A percentile compares a stretch with the other conserved stretches of the same genome.
Conservation (phyloP, 2,329 filamentous ascomycete species). For the Sarocladiaceae sp. region DNA sequence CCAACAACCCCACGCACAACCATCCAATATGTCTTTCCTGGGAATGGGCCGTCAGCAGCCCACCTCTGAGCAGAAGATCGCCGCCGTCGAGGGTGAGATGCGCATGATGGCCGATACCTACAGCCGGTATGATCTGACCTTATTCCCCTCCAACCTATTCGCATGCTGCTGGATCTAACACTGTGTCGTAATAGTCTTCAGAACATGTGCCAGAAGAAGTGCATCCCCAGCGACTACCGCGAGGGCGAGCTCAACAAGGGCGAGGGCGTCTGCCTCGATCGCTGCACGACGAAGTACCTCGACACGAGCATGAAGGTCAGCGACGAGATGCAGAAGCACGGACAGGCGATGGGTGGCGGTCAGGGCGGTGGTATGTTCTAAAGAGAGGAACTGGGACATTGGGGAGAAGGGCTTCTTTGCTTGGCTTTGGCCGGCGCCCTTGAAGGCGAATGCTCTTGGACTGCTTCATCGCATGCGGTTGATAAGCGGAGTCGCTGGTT, state of each 20-base stretch:
- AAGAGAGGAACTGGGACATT: too few species aligned
- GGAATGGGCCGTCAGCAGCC: conserved; percentile 64
- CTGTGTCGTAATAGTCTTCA: conserved; percentile 58
- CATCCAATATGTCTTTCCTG: conserved; percentile 36
- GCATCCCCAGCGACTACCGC: conserved; percentile 85
- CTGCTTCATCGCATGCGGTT: too few species aligned
- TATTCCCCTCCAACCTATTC: too few species aligned
- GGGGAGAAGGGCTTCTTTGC: neutral
- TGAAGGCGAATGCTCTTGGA: too few species aligned
- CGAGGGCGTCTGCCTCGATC: conserved; percentile 96
- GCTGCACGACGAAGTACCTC: conserved; percentile 97
- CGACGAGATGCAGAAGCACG: conserved; percentile 91
- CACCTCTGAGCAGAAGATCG: conserved; percentile 94
- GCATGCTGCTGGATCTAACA: too few species aligned
- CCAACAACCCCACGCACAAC: conserved; percentile 5
- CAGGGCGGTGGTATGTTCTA: conserved; percentile 33
- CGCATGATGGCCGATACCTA: conserved; percentile 98
- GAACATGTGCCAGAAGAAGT: conserved; percentile 88
- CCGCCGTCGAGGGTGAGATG: conserved; percentile 91
- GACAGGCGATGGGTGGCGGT: conserved; percentile 54
- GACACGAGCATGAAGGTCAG: conserved; percentile 97
- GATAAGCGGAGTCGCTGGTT: too few species aligned
- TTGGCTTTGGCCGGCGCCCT: neutral
- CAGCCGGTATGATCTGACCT: conserved; percentile 62
- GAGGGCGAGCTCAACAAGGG: conserved; percentile 98